Conservation (phyloP, 495 filamentous ascomycete genomes). For the Beverwykella pulmonaria region DNA sequence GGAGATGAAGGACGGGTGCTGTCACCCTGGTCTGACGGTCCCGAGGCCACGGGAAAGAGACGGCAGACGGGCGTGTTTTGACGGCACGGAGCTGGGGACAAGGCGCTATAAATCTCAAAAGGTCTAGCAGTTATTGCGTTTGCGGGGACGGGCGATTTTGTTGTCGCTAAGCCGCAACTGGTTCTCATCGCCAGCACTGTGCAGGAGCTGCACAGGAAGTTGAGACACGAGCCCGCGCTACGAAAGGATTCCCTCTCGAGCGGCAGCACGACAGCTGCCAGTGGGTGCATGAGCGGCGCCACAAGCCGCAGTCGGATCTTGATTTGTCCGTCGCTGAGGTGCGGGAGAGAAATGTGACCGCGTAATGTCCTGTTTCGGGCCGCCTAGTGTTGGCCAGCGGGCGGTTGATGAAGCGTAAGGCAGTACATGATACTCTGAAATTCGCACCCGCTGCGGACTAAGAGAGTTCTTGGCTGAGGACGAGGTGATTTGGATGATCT, state of each 20-base stretch:
- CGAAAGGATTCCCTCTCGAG: background rate
- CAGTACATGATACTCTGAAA: background rate
- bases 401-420: constrained; percentile 2
- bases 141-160: background rate
- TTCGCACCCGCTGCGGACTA: background rate
- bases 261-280: background rate
- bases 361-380: background rate
- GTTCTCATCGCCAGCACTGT: background rate
- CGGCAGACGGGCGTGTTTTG: constrained; percentile 1
- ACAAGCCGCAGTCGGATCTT: background rate
- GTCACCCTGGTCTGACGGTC: constrained; percentile 20
- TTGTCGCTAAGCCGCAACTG: background rate
- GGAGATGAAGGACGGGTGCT: constrained; percentile 9
- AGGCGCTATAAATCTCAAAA: background rate
- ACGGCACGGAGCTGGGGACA: background rate
- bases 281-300: background rate
- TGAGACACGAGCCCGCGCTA: background rate
- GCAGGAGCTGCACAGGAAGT: background rate
- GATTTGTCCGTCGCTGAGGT: background rate
- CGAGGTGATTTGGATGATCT: background rate
- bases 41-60: constrained; percentile 20
- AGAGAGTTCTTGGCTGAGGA: background rate
- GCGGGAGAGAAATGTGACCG: background rate
- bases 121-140: background rate
- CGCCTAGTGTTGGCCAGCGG: background rate